Evolutionary conservation across 306 rosid genomes (phyloP).

Genomic region (Ziziphus jujuba): DNA sequence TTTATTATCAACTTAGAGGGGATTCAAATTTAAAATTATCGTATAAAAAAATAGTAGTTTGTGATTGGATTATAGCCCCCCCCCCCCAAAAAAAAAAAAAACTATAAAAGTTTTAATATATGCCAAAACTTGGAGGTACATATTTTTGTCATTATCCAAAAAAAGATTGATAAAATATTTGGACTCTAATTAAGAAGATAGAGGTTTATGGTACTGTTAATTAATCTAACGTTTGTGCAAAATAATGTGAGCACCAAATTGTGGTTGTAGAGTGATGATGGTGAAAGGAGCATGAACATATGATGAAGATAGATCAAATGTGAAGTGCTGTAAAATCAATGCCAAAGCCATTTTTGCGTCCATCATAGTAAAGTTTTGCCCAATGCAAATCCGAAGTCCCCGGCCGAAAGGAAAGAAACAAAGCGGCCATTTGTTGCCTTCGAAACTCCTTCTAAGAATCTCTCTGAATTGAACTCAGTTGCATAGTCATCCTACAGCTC

Average conservation of each 20-base stretch:
- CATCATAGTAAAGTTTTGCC: constrained; percentile 43
- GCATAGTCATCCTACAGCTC: constrained; percentile 64
- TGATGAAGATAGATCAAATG: constrained; percentile 43
- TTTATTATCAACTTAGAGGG: too few species aligned
- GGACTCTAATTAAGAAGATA: too few species aligned
- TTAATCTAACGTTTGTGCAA: constrained; percentile 16
- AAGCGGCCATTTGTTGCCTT: constrained; percentile 45
- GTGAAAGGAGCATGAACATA: constrained; percentile 32
- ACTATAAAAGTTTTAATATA: too few species aligned
- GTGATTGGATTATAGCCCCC: too few species aligned
- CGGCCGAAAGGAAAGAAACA: constrained; percentile 57
- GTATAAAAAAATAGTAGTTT: too few species aligned
- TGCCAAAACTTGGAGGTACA: too few species aligned
- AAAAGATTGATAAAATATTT: too few species aligned
- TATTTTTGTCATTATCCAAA: too few species aligned
- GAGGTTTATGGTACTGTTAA: too few species aligned
- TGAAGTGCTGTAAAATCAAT: constrained; percentile 37
- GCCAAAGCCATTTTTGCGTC: constrained; percentile 49
- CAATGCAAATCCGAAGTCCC: constrained; percentile 66
- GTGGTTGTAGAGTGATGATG: constrained; percentile 23
- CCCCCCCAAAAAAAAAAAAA: too few species aligned
- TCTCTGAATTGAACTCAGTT: constrained; percentile 54
- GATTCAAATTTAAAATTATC: too few species aligned
- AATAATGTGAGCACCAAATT: constrained; percentile 32
- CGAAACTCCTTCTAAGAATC: constrained; percentile 49